These are phyloP conservation scores for Linnemannia zychae DNA, from an alignment of 192 early-diverging fungal species.

Conservation along the genomic window DNA sequence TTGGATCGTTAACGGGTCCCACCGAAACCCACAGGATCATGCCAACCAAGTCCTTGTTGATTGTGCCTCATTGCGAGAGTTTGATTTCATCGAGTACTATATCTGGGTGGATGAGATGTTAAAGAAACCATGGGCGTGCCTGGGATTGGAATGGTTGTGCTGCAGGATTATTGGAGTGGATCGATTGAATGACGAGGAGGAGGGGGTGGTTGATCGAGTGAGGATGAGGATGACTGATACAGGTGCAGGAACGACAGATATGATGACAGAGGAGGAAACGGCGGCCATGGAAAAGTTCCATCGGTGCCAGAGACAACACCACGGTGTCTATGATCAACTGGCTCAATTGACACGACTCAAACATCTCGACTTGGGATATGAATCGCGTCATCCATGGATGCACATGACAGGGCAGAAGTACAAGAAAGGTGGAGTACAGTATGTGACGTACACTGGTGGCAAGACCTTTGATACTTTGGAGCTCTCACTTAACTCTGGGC, in stretches of 20 bases:
- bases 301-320: neutral
- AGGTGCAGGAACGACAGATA: neutral
- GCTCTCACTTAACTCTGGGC: neutral
- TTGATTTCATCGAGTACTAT: neutral
- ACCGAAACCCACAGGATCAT: neutral
- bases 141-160: neutral
- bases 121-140: neutral
- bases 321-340: neutral
- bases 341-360: neutral
- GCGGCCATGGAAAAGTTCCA: neutral
- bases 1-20: too few species aligned
- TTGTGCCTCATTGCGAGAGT: neutral
- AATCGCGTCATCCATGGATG: neutral
- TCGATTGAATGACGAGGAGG: neutral
- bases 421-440: neutral
- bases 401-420: neutral
- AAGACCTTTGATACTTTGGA: neutral
- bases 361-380: conserved; percentile 1
- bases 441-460: neutral
- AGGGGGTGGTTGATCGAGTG: neutral
- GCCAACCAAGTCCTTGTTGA: neutral
- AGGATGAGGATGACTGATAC: too few species aligned
- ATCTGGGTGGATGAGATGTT: conserved; percentile 6
- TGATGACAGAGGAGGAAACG: neutral
- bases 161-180: conserved; percentile 4